phyloP scores from a whole-genome alignment of 345 rosid genomes.

The Salix viminalis region DNA sequence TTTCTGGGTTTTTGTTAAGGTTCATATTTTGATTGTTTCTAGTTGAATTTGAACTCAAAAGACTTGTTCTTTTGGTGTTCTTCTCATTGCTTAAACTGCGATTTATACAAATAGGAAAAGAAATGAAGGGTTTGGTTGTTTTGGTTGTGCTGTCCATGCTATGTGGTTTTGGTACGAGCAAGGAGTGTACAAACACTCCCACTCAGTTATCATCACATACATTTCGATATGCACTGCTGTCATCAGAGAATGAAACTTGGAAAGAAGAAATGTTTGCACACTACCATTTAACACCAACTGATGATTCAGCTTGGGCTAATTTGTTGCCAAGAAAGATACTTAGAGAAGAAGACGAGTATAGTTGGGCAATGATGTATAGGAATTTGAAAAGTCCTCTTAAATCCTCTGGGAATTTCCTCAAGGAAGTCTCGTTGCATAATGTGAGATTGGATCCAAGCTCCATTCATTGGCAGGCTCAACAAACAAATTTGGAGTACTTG shows the following conservation, averaged over 20 bases:
- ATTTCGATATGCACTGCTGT: slow-evolving; percentile 53
- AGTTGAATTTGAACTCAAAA: background rate
- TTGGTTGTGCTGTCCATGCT: slow-evolving; percentile 16
- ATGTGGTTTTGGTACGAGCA: slow-evolving; percentile 32
- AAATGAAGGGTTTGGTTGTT: slow-evolving; percentile 31
- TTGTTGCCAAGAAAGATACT: slow-evolving; percentile 66
- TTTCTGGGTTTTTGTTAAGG: slow-evolving; percentile 19
- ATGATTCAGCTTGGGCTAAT: slow-evolving; percentile 73
- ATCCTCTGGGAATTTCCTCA: slow-evolving; percentile 44
- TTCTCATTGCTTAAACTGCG: background rate
- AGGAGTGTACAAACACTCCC: slow-evolving; percentile 85
- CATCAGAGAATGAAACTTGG: slow-evolving; percentile 62
- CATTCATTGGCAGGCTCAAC: slow-evolving; percentile 70
- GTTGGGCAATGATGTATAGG: slow-evolving; percentile 69
- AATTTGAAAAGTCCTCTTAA: slow-evolving; percentile 51
- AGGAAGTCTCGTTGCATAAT: slow-evolving; percentile 72
- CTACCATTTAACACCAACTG: slow-evolving; percentile 78
- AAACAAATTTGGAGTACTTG: slow-evolving; percentile 80
- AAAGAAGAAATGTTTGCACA: slow-evolving; percentile 63
- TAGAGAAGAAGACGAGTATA: slow-evolving; percentile 56
- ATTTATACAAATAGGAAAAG: background rate
- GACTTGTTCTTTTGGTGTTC: background rate
- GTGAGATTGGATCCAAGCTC: slow-evolving; percentile 65
- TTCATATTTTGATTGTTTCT: background rate
- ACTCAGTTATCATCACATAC: slow-evolving; percentile 62